Base-by-base conservation (phyloP, 768 basidiomycete genomes). In the Termitomyces sp. region DNA sequence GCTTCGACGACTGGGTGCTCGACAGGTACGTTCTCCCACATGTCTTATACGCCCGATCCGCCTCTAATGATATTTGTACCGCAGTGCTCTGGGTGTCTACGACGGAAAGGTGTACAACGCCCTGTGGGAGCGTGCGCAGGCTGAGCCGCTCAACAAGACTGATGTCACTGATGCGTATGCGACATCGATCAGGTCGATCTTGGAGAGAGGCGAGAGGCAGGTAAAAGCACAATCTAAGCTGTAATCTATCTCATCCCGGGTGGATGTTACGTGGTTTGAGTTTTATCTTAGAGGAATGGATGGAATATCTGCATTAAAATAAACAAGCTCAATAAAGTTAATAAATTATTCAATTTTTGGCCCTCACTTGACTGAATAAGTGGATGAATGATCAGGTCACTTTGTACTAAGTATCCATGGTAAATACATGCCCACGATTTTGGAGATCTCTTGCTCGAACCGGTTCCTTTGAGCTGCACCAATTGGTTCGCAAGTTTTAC, bases 1-100 rank as follows among this genome's bases (percentile, higher is more conserved):
- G 83, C 0, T 88, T 88, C 62, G 77, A 81, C 0, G 88, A 91
- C 63, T 91, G 86, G 85, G 82, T 88, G 52, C 71, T 91, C 18
- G 81, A 89, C 61, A 87, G 85, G 83, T 83, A 15, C 20, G 42
- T n/a, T 28, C 5, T 39, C 45, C 6, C 18, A 31, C 15, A 22
- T 20, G 20, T 7, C 22, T 45, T 4, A 12, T 5, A 74, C 52
- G 45, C 22, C 26, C 6, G 5, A 13, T 22, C 16, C 5, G 54
- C 36, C 28, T 50, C 42, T n/a, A 31, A 16, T 22, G 20, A 34
- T 34, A 8, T 24, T 16, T 45, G 10, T 26, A 45, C 15, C 4
- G n/a, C 28, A 87, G 86, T 66, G 82, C 85, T 0, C 70, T 89
- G 22, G 88, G 88, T 1, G 81, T 83, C 2, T 76, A 77, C 52